Evolutionary conservation across 305 asterid genomes (phyloP), one percentile per base, ranked within the genome.

Genomic region (Fraxinus xanthoxyloides): DNA sequence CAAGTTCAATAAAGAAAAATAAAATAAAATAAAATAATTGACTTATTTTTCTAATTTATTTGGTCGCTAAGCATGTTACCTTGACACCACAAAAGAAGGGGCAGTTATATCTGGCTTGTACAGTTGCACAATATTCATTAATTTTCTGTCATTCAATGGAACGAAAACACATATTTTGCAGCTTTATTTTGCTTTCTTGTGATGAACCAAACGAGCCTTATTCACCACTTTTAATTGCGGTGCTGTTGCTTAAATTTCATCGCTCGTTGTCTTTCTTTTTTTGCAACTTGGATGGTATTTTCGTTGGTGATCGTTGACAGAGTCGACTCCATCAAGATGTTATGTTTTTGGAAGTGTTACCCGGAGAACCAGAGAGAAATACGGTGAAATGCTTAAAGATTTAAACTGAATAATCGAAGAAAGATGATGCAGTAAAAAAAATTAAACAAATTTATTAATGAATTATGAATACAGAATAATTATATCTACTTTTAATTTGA

Each of bases 141-240:
- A 75, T 81, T 32, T 80, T 7, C 38, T n/a, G n/a, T n/a, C n/a
- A n/a, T n/a, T n/a, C n/a, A n/a, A n/a, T 54, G 15, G 34, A 61
- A 75, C 43, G 31, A 8, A 51, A 17, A 30, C 77, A 61, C 7
- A 76, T 31, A 24, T 32, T 12, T 59, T 59, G 30, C 70, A 21
- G 70, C 70, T 59, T 59, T 59, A 35, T 10, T 34, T 74, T 73
- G 28, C 34, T 72, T 51, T 56, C 76, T 15, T 56, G 74, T 74
- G 59, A 70, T 24, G 74, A 72, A 54, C 35, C 67, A 48, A 72
- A 35, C 72, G 34, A 54, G 56, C 69, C 79, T 46, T 12, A 79
- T 63, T 40, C 77, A 72, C 77, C 77, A 7, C 63, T 72, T 69
- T 73, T 69, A 65, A 38, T 73, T 72, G 82, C 74, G 77, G 76